Evolutionary conservation across 139 green algal species (phyloP).

Genomic region (Nannochloris sp.): DNA sequence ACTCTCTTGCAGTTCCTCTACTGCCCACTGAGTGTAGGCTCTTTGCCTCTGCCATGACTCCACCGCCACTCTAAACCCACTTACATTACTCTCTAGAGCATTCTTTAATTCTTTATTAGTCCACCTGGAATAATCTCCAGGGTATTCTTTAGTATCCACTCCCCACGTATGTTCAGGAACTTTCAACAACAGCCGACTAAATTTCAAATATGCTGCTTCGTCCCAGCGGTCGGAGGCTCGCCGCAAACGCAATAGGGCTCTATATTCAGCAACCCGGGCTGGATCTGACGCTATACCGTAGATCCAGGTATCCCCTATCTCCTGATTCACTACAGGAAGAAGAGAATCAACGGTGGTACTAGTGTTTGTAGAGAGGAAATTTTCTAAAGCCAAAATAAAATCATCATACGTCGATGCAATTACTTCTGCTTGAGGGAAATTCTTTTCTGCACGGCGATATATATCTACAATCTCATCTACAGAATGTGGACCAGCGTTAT

Average conservation of each 20-base stretch:
- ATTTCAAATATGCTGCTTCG: conserved; percentile 28
- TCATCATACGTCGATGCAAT: conserved; percentile 41
- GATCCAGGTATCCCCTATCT: conserved; percentile 63
- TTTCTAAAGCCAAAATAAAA: conserved; percentile 27
- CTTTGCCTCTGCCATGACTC: conserved; percentile 42
- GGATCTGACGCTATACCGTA: conserved; percentile 42
- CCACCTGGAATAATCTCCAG: conserved; percentile 29
- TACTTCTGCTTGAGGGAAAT: conserved; percentile 40
- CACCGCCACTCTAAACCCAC: conserved; percentile 8
- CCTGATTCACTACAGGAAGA: conserved; percentile 13
- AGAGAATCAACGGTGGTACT: conserved; percentile 5
- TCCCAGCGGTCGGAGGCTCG: background rate
- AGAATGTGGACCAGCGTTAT: conserved; percentile 37
- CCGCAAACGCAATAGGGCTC: conserved; percentile 33
- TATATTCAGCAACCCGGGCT: conserved; percentile 30
- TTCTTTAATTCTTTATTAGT: conserved; percentile 17
- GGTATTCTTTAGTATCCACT: conserved; percentile 26
- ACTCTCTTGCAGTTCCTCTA: conserved; percentile 35
- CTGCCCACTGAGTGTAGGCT: conserved; percentile 38
- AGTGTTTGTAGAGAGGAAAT: no score
- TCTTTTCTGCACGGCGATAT: conserved; percentile 16
- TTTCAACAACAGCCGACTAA: conserved; percentile 49
- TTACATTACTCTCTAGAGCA: background rate
- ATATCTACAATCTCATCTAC: conserved; percentile 24
- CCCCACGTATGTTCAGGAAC: conserved; percentile 63